Evolutionary conservation across 371 early-diverging fungal species (phyloP), one percentile per base, ranked within the genome.

Genomic region (Apophysomyces sp.): DNA sequence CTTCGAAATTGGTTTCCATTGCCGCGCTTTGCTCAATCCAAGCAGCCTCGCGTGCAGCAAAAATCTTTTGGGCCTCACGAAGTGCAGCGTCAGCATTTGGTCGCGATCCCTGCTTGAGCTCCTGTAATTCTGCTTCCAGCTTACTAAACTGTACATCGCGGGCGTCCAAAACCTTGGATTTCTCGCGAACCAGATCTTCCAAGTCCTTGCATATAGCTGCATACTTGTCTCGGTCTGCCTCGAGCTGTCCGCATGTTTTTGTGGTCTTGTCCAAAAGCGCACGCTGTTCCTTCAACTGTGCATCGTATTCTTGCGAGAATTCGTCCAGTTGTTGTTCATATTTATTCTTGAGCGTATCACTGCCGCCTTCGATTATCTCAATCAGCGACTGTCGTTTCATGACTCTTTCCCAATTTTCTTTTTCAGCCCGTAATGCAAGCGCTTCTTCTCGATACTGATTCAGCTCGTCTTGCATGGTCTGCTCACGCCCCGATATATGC

Each of bases 1-100:
- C 85, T 61, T 82, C 85, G 60, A 76, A 77, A 37, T 82, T 77
- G n/a, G 76, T 65, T 57, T 84, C 79, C 70, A 81, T 75, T 0
- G 67, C 60, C 12, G 72, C 62, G 31, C 74, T 77, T 59, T 78
- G 74, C 9, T 69, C 69, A 27, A 78, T 69, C 74, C 79, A 73
- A 1, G 71, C 77, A 8, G 70, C 62, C 61, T 81, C 82, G 12
- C 73, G 69, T 16, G 52, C 63, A 0, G 75, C 67, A n/a, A 81
- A 78, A 13, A 65, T 64, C 2, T 52, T 62, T 54, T 78, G 82
- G 0, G 72, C 55, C 32, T 69, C 69, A 30, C 54, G 61, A 26
- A 44, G 16, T 16, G 49, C 49, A 1, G 13, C 8, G 13, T 34
- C 34, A 34, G 34, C 34, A 15, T 3, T 15, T 21, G 24, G 2